Evolutionary conservation across 345 rosid genomes (phyloP).

Genomic region (Isatis tinctoria): DNA sequence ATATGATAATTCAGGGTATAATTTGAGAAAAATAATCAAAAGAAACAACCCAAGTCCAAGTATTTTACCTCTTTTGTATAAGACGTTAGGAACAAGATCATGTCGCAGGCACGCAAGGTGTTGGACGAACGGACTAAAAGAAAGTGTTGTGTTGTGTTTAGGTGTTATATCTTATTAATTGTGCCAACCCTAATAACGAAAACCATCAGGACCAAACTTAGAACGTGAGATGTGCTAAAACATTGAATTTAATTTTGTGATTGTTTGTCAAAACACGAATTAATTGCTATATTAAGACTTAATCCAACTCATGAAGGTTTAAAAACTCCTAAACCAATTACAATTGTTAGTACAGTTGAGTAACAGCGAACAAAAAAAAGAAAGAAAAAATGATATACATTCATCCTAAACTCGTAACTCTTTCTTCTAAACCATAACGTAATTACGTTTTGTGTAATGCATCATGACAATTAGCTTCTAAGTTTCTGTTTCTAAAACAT

Average conservation of each 20-base stretch:
- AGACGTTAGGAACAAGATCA: not conserved
- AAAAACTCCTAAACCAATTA: slow-evolving; percentile 14
- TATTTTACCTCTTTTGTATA: not conserved
- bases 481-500: slow-evolving; percentile 16
- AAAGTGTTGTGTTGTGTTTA: slow-evolving; percentile 28
- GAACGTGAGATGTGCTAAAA: slow-evolving; percentile 16
- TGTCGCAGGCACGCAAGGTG: slow-evolving; percentile 39
- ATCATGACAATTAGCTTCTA: not conserved
- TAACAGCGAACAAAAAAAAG: slow-evolving; percentile 1
- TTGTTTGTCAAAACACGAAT: slow-evolving; percentile 20
- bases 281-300: slow-evolving; percentile 29
- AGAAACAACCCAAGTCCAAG: not conserved
- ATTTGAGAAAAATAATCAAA: not conserved
- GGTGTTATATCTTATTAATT: not conserved
- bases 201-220: slow-evolving; percentile 15
- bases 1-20: not conserved
- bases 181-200: slow-evolving; percentile 3
- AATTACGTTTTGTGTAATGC: too few relatives aligned
- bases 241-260: slow-evolving; percentile 15
- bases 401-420: slow-evolving; percentile 21
- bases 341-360: slow-evolving; percentile 27
- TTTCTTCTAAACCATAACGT: slow-evolving; percentile 4
- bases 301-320: slow-evolving; percentile 25
- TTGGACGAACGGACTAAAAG: slow-evolving; percentile 43
- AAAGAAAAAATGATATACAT: not conserved